Conservation (phyloP, 345 rosid species). For the Laguncularia racemosa region DNA sequence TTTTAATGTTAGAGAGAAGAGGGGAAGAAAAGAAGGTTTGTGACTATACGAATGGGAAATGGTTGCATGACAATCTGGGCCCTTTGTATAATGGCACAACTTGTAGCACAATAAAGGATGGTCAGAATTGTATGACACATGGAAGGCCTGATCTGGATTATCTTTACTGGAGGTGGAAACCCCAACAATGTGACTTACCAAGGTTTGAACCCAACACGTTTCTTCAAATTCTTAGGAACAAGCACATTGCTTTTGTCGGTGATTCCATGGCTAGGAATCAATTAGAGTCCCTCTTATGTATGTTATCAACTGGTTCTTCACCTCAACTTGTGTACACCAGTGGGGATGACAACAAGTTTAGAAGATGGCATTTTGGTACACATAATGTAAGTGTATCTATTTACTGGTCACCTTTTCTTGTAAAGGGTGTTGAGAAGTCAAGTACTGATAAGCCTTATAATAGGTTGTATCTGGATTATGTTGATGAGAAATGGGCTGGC, state of each 20-base stretch:
- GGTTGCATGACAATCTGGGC: constrained; percentile 63
- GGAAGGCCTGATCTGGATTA: constrained; percentile 80
- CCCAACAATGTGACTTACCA: constrained; percentile 61
- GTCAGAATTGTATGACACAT: constrained; percentile 75
- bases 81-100: constrained; percentile 73
- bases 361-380: constrained; percentile 63
- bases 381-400: constrained; percentile 55
- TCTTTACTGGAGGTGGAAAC: constrained; percentile 93
- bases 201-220: constrained; percentile 72
- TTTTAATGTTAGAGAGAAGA: constrained; percentile 32
- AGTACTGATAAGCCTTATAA: constrained; percentile 54
- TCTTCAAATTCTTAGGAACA: constrained; percentile 48
- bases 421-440: constrained; percentile 73
- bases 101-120: constrained; percentile 77
- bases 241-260: constrained; percentile 80
- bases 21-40: constrained; percentile 28
- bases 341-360: constrained; percentile 75
- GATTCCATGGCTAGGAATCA: constrained; percentile 99
- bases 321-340: constrained; percentile 49
- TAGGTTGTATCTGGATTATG: constrained; percentile 47
- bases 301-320: constrained; percentile 50
- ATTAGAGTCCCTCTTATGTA: constrained; percentile 82
- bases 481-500: constrained; percentile 77
- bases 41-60: constrained; percentile 63
- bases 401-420: constrained; percentile 96